Base-by-base conservation (phyloP, 2,329 filamentous ascomycete genomes). In the Pestalotiopsis sp. region DNA sequence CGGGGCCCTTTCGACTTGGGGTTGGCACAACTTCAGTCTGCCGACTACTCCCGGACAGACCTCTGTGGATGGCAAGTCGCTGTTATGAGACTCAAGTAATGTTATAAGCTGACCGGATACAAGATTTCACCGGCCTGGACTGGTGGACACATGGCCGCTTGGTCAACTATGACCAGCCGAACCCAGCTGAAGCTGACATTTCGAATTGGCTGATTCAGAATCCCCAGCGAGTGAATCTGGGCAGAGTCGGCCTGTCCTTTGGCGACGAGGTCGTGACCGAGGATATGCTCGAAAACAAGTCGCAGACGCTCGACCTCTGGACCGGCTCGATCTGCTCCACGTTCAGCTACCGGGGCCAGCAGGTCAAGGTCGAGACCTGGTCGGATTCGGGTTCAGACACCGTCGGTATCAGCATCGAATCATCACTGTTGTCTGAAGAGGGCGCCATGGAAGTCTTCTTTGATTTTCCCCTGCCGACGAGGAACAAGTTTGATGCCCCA, bases 401-500 rank as follows among this genome's bases (percentile, higher is more conserved):
- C 17, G 71, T 87, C 17, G 83, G 81, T 1, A 77, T 87, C 27
- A 73, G 78, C 7, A 75, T 87, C 12, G 74, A 79, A 13, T 87
- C 84, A 0, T 72, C 78, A 0, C 74, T 86, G 2, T 71, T 87
- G 7, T 74, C 72, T 4, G 70, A 71, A 1, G 81, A 79, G 0
- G 71, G 73, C 4, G 31, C 31, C 7, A 73, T 88, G 7, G 82
- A 83, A 0, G 73, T 87, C 5, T 86, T 86, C 71, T 82, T 88
- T 67, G 85, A 88, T 67, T 88, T 86, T 67, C 85, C 86, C 2
- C 83, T 84, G 66, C 79, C 85, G 23, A 83, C 80, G 17, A 75
- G 76, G 31, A 84, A 85, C 71, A 87, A 87, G 71, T 88, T 87
- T 68, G 85, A 87, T 49, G 84, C 84, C 2, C 85, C 86, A 1